Evolutionary conservation across 23 red algal genomes (phyloP).

Genomic region (Chondrus crispus): DNA sequence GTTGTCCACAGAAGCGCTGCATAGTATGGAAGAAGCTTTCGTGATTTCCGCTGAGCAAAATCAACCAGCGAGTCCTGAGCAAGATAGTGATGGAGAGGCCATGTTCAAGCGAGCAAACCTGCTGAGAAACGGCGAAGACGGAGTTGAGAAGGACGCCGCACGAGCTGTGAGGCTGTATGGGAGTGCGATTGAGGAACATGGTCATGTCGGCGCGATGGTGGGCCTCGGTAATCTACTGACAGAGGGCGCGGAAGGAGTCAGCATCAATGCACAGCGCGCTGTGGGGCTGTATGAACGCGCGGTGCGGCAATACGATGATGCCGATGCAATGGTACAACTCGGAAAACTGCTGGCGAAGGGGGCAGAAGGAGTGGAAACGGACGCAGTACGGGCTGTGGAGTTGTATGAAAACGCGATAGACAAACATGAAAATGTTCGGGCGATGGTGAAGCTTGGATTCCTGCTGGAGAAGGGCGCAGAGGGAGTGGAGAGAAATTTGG

Average conservation of each 20-base stretch:
- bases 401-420: not conserved
- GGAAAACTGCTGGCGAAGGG: not conserved
- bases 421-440: not conserved
- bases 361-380: not conserved
- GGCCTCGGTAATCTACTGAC: not conserved
- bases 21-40: no score
- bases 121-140: not conserved
- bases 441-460: conserved; percentile 1
- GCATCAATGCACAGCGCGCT: not conserved
- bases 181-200: not conserved
- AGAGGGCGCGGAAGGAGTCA: not conserved
- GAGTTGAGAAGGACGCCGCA: not conserved
- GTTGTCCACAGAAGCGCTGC: no score
- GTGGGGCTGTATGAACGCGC: not conserved
- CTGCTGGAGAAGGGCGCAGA: not conserved
- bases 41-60: no score
- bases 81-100: not conserved
- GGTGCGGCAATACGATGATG: not conserved
- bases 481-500: not conserved
- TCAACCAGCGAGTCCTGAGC: no score
- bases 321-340: conserved; percentile 4
- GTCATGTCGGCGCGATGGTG: not conserved
- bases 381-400: not conserved
- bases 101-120: conserved; percentile 4
- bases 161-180: not conserved